phyloP scores from a whole-genome alignment of 176 grass and related monocot genomes.

The Tuctoria greenei region DNA sequence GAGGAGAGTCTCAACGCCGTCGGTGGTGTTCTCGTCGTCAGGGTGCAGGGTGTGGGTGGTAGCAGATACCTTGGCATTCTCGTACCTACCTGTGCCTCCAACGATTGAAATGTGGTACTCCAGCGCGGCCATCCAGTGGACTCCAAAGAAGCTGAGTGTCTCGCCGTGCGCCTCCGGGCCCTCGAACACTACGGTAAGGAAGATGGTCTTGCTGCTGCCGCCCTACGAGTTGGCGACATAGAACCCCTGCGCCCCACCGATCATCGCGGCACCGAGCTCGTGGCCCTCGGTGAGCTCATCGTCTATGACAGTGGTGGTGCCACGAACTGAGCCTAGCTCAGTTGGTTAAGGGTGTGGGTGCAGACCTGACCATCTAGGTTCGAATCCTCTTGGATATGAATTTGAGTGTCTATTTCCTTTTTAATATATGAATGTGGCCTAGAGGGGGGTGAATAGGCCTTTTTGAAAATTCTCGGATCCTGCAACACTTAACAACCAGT shows the following conservation, averaged over 20 bases:
- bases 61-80: slow-evolving; percentile 65
- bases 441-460: no score
- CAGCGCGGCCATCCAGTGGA: slow-evolving; percentile 47
- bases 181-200: slow-evolving; percentile 63
- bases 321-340: no score
- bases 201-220: slow-evolving; percentile 64
- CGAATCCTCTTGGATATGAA: no score
- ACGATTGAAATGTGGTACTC: slow-evolving; percentile 66
- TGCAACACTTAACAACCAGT: no score
- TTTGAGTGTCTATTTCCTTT: no score
- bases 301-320: slow-evolving; percentile 65
- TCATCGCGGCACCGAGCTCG: slow-evolving; percentile 53
- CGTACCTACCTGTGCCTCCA: slow-evolving; percentile 74
- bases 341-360: no score
- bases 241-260: slow-evolving; percentile 74
- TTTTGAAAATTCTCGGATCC: no score
- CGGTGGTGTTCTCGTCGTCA: slow-evolving; percentile 48
- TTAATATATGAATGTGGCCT: no score
- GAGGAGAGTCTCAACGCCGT: slow-evolving; percentile 68
- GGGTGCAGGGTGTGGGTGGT: slow-evolving; percentile 55
- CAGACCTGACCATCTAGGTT: no score
- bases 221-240: slow-evolving; percentile 75
- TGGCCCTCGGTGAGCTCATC: slow-evolving; percentile 71
- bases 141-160: slow-evolving; percentile 72
- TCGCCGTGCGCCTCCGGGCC: slow-evolving; percentile 47